These are phyloP conservation scores for Lichtheimia hyalospora DNA, from an alignment of 371 early-diverging fungal species.

Conservation along the genomic window DNA sequence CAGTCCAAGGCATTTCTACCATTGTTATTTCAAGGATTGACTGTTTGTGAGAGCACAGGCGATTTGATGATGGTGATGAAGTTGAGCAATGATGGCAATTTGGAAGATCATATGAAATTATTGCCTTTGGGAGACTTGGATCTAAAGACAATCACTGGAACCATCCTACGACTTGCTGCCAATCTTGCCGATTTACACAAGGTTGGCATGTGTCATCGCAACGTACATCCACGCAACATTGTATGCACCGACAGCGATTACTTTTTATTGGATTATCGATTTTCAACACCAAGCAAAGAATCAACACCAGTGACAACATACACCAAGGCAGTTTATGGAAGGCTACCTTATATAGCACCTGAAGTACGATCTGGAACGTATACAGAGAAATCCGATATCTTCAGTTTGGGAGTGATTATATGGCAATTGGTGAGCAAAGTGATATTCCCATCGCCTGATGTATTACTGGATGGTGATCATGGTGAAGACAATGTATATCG, in stretches of 20 bases:
- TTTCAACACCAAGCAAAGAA: conserved; percentile 40
- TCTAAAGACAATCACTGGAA: conserved; percentile 45
- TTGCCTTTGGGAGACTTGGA: conserved; percentile 45
- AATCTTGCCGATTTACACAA: conserved; percentile 45
- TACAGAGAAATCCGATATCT: conserved; percentile 50
- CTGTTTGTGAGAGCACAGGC: conserved; percentile 50
- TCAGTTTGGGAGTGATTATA: conserved; percentile 44
- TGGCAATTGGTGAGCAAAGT: conserved; percentile 55
- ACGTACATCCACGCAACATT: conserved; percentile 46
- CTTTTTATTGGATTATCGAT: conserved; percentile 51
- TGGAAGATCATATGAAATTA: conserved; percentile 49
- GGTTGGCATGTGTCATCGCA: conserved; percentile 46
- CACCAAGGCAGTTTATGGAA: conserved; percentile 48
- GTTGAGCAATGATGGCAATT: conserved; percentile 42
- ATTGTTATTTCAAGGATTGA: conserved; percentile 44
- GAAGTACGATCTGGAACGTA: conserved; percentile 46
- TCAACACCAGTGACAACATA: conserved; percentile 42
- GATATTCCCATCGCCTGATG: conserved; percentile 48
- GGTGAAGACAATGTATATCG: conserved; percentile 37
- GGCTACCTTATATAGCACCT: conserved; percentile 50
- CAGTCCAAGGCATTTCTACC: conserved; percentile 49
- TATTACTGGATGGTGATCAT: conserved; percentile 26
- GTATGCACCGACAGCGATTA: conserved; percentile 49
- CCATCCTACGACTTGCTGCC: conserved; percentile 39
- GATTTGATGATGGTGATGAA: conserved; percentile 57